A percentile compares a stretch with the other conserved stretches of the same genome.
These are phyloP conservation scores for Coemansia umbellata DNA, from an alignment of 192 early-diverging fungal genomes.

Conservation along the genomic window DNA sequence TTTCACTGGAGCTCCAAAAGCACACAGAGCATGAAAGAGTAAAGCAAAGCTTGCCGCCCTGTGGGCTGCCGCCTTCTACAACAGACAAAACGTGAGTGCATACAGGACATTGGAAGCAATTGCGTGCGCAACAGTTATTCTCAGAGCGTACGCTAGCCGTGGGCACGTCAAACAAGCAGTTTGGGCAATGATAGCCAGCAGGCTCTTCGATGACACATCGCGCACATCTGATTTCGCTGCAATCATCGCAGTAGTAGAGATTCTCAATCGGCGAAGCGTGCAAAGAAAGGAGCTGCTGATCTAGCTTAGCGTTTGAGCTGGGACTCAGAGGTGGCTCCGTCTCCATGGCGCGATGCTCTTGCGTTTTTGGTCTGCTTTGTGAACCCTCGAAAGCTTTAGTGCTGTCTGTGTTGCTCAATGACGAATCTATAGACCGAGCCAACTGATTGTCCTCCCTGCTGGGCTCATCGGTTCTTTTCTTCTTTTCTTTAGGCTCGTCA, in stretches of 20 bases:
- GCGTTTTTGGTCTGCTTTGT: no score
- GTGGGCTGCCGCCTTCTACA: conserved; percentile 47
- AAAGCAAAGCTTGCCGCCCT: conserved; percentile 48
- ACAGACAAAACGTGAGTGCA: conserved; percentile 79
- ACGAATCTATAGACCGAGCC: no score
- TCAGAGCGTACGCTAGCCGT: conserved; percentile 96
- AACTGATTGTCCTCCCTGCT: no score
- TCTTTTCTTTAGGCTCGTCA: background rate
- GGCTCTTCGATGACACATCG: conserved; percentile 82
- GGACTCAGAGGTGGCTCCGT: background rate
- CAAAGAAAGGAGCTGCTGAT: conserved; percentile 18
- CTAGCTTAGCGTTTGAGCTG: background rate
- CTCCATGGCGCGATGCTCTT: no score
- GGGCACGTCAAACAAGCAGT: conserved; percentile 95
- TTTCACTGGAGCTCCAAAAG: conserved; percentile 89
- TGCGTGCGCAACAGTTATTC: conserved; percentile 87
- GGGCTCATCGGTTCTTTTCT: background rate
- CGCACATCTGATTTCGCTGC: conserved; percentile 74
- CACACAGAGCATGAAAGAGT: conserved; percentile 83
- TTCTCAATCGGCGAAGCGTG: conserved; percentile 56
- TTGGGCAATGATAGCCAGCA: conserved; percentile 89
- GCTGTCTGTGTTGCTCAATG: background rate
- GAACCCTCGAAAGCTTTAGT: no score
- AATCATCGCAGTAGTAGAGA: conserved; percentile 88
- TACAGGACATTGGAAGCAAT: conserved; percentile 90